Conservation (phyloP, 768 basidiomycete genomes). For the Boletus speciosus region DNA sequence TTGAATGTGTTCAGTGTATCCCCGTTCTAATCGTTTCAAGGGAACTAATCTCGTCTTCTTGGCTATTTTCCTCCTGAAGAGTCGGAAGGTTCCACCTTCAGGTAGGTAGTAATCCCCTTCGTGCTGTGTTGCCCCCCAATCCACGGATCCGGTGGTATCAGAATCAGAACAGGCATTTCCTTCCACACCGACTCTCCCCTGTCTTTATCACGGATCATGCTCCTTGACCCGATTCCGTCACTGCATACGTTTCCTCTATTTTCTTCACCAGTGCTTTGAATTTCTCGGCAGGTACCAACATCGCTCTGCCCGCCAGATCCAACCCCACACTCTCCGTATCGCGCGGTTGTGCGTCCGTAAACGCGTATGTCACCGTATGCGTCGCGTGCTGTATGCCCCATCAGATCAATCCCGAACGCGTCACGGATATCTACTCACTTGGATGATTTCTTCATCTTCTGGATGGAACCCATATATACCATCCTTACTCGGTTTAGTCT, state of each 20-base stretch:
- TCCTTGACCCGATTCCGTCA: not conserved
- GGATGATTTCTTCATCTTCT: conserved; percentile 73
- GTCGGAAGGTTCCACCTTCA: no score
- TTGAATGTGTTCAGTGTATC: no score
- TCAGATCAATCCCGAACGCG: not conserved
- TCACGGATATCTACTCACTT: conserved; percentile 38
- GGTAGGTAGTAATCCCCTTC: no score
- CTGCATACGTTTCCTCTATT: conserved; percentile 37
- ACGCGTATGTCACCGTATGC: conserved; percentile 36
- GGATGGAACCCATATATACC: conserved; percentile 77
- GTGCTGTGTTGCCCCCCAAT: no score
- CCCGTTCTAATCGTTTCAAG: no score
- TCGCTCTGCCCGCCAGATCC: conserved; percentile 63
- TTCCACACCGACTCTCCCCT: no score
- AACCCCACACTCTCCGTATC: conserved; percentile 69
- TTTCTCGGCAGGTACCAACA: conserved; percentile 50
- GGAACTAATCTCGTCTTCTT: no score
- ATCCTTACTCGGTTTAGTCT: conserved; percentile 33
- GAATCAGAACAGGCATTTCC: no score
- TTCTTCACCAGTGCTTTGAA: conserved; percentile 40
- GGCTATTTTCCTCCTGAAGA: no score
- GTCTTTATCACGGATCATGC: no score
- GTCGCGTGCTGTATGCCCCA: conserved; percentile 16
- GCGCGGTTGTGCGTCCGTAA: conserved; percentile 50
- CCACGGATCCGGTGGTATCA: no score